A percentile compares a stretch with the other conserved stretches of the same genome.
Conservation (phyloP, 2,329 filamentous ascomycete species). For the Colletotrichum truncatum region DNA sequence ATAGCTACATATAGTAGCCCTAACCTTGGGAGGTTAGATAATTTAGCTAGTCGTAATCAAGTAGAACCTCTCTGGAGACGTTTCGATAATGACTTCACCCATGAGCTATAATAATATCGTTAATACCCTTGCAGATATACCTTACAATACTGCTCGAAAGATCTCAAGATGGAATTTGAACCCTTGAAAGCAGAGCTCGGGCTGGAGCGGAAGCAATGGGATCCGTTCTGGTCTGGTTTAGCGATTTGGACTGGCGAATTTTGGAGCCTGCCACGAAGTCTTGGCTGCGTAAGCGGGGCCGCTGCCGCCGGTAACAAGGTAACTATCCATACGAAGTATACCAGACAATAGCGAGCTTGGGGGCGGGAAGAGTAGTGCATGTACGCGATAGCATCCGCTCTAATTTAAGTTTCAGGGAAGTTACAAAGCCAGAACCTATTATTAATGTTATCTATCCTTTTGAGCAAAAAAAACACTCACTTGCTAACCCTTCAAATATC, state of each 20-base stretch:
- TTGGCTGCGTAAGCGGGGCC: not conserved
- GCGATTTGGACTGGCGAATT: not conserved
- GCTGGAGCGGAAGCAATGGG: not conserved
- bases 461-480: too few relatives aligned
- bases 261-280: not conserved
- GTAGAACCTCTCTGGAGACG: not conserved
- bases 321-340: not conserved
- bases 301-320: not conserved
- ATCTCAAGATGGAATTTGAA: not conserved
- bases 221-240: not conserved
- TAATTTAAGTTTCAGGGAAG: too few relatives aligned
- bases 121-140: not conserved
- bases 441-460: too few relatives aligned
- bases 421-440: too few relatives aligned
- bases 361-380: not conserved
- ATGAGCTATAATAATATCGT: not conserved
- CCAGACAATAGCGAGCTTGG: not conserved
- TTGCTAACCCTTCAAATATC: too few relatives aligned
- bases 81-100: not conserved
- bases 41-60: not conserved
- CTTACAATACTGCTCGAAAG: not conserved
- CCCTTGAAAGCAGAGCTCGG: not conserved
- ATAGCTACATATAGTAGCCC: not conserved
- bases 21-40: not conserved
- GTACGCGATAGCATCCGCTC: not conserved